A percentile compares a stretch with the other conserved stretches of the same genome.
These are phyloP conservation scores for Rhizopogon vinicolor DNA, from an alignment of 768 basidiomycete species.

Conservation along the genomic window DNA sequence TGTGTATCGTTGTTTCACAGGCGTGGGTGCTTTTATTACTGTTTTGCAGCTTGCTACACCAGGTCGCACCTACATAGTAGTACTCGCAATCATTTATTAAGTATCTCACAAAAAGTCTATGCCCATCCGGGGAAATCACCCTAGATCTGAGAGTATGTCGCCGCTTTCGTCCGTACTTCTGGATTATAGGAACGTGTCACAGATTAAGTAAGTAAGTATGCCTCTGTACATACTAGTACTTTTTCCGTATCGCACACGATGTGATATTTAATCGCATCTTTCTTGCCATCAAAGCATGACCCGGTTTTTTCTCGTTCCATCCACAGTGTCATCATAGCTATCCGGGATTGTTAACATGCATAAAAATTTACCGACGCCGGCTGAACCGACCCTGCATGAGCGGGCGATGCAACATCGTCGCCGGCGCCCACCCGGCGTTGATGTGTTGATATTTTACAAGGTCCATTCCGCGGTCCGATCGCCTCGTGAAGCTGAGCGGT, in stretches of 20 bases:
- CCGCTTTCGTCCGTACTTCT: not conserved
- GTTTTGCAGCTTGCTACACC: not conserved
- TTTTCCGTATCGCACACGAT: not conserved
- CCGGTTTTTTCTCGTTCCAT: not conserved
- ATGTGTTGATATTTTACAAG: too few species aligned
- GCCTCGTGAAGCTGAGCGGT: too few species aligned
- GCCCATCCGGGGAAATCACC: not conserved
- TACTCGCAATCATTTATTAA: too few species aligned
- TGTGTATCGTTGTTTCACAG: not conserved
- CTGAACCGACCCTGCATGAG: too few species aligned
- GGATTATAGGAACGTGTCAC: not conserved
- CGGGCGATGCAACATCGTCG: too few species aligned
- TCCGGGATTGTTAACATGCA: too few species aligned
- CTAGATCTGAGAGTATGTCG: not conserved
- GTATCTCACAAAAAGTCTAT: not conserved
- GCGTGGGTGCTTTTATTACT: not conserved
- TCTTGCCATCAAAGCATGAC: not conserved
- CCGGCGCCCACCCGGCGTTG: too few species aligned
- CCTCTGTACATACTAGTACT: not conserved
- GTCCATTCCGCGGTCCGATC: too few species aligned
- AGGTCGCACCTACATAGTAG: too few species aligned
- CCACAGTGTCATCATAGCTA: too few species aligned
- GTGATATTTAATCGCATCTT: not conserved
- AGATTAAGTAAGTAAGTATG: not conserved
- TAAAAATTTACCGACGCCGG: too few species aligned